Base-by-base conservation (phyloP, 192 early-diverging fungal species). In the Podila verticillata region DNA sequence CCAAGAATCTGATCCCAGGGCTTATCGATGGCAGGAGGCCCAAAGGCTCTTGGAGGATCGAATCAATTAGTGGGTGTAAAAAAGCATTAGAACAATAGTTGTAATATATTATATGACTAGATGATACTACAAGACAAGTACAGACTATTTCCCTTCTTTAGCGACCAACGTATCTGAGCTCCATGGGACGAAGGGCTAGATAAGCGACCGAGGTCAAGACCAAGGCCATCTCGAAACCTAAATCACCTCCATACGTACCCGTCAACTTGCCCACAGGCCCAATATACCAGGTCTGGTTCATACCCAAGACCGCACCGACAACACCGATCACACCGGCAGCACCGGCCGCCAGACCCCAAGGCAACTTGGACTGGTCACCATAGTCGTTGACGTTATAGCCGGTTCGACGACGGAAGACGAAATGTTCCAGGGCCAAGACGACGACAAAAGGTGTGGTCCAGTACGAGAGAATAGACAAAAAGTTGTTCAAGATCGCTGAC, bases 151-250 rank as follows among this genome's bases (percentile, higher is more conserved):
- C 6, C 6, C 8, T 51, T 9, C n/a, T 8, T 59, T 66, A 74
- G 32, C 73, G 66, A 54, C 73, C 57, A 66, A 65, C 65, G 34
- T 65, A 35, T 22, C 39, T 82, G 35, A 31, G 68, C 47, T 80
- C 77, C 13, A 75, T 30, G 36, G 56, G 44, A 29, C 77, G 77
- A 17, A 56, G 26, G 56, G 66, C 54, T 8, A 58, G 68, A 66
- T 80, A 80, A 5, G 70, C 48, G 36, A 67, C 34, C 4, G 34
- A 39, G 44, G 77, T 47, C 49, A 80, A 72, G 26, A 80, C 47
- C 26, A 54, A 49, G 39, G 68, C 77, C 49, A 80, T 31, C 59
- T 80, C 77, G 44, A 68, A 80, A 32, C 77, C 77, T n/a, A 80
- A 48, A 61, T 80, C 77, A 30, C 70, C 77, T n/a, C 72, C 70